Percentiles rank a stretch among this genome's conserved stretches.
Conservation (phyloP, 225 moss, liverwort and hornwort genomes). For the Climacium dendroides region DNA sequence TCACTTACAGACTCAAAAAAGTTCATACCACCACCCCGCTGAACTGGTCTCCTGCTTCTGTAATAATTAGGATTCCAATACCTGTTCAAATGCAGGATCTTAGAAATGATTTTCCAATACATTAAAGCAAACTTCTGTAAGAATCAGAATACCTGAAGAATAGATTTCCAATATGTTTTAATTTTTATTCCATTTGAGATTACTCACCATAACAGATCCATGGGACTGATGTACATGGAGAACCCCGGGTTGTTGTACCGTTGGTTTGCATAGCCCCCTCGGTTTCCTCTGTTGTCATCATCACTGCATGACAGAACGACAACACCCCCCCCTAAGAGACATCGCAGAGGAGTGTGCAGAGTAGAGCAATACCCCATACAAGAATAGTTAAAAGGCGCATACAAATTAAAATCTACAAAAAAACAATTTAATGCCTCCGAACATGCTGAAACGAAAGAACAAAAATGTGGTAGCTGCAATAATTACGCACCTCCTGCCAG, state of each 20-base stretch:
- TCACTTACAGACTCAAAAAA: conserved; percentile 76
- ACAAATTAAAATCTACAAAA: not conserved
- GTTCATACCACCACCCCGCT: conserved; percentile 66
- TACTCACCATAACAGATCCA: conserved; percentile 83
- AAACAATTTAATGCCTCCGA: not conserved
- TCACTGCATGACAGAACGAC: conserved; percentile 39
- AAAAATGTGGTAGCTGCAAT: not conserved
- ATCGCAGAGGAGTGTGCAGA: not conserved
- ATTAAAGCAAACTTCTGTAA: not conserved
- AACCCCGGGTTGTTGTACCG: conserved; percentile 2
- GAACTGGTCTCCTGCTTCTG: conserved; percentile 50
- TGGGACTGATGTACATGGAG: conserved; percentile 6
- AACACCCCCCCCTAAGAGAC: not conserved
- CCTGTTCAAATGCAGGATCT: conserved; percentile 22
- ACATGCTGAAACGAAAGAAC: not conserved
- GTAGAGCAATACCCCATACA: not conserved
- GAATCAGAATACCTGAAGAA: not conserved
- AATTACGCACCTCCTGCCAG: conserved; percentile 69
- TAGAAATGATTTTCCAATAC: not conserved
- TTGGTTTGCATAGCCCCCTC: conserved; percentile 33
- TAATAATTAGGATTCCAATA: conserved; percentile 90
- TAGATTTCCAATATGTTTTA: not conserved
- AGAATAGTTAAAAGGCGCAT: not conserved
- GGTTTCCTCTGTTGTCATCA: conserved; percentile 89
- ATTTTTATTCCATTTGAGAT: not conserved